These are phyloP conservation scores for Penicillium manginii DNA, from an alignment of 495 filamentous ascomycete species.

Conservation along the genomic window DNA sequence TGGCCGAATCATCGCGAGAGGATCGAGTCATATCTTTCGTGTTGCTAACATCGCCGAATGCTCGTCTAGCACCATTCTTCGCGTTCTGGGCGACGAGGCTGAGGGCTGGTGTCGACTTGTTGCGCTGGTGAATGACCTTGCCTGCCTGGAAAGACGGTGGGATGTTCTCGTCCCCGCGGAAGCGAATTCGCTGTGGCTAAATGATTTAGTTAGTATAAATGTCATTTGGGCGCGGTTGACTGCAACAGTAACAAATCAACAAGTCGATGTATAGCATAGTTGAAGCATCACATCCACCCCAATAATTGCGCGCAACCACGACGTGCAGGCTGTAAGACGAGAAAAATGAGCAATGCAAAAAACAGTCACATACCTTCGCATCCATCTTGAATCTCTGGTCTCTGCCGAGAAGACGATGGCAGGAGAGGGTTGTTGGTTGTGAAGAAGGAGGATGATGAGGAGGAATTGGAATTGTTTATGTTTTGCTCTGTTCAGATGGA, in stretches of 20 bases:
- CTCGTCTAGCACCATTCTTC: conserved; percentile 72
- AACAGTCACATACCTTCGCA: conserved; percentile 43
- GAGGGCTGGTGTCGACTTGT: conserved; percentile 78
- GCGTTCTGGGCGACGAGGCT: conserved; percentile 58
- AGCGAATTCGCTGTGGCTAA: conserved; percentile 14
- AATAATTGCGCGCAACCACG: neutral
- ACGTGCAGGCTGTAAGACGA: neutral
- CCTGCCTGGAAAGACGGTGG: conserved; percentile 50
- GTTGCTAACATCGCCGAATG: conserved; percentile 82
- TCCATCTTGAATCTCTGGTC: conserved; percentile 37
- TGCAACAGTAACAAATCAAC: neutral
- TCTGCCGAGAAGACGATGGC: conserved; percentile 1
- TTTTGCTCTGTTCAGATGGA: conserved; percentile 34
- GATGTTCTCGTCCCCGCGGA: conserved; percentile 76
- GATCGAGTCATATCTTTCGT: conserved; percentile 55
- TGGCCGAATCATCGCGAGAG: conserved; percentile 56
- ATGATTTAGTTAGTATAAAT: neutral
- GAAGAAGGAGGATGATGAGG: neutral
- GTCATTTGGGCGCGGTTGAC: neutral
- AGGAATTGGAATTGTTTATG: conserved; percentile 38
- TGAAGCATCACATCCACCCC: neutral
- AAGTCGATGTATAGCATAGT: neutral
- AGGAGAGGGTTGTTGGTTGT: conserved; percentile 5
- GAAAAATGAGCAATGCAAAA: conserved; percentile 5
- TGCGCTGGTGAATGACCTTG: conserved; percentile 73